These are phyloP conservation scores for Macrocystidia cucumis DNA, from an alignment of 1,284 basidiomycete genomes.

Conservation along the genomic window DNA sequence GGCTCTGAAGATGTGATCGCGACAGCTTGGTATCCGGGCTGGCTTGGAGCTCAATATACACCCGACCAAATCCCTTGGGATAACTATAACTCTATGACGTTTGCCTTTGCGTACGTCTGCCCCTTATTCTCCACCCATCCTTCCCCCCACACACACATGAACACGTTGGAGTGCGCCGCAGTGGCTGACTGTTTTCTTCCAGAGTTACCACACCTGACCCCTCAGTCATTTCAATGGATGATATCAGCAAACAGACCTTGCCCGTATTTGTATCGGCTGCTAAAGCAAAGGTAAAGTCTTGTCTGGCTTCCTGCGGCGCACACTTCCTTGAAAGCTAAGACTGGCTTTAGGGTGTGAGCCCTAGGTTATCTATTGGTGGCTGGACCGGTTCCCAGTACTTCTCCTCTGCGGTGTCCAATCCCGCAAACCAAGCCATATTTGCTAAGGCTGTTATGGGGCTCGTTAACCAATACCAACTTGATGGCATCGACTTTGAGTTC, in stretches of 20 bases:
- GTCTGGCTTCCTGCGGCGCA: not conserved
- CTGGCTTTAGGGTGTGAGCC: slow-evolving; percentile 52
- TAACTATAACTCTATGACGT: slow-evolving; percentile 43
- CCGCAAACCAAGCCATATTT: slow-evolving; percentile 57
- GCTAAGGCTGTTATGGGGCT: slow-evolving; percentile 59
- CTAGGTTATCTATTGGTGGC: slow-evolving; percentile 80
- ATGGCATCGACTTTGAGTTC: slow-evolving; percentile 89
- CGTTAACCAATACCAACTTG: slow-evolving; percentile 60
- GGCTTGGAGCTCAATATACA: slow-evolving; percentile 34
- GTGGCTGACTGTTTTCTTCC: not conserved
- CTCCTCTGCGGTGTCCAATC: slow-evolving; percentile 64
- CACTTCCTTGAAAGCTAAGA: slow-evolving; percentile 1
- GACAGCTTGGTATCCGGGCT: slow-evolving; percentile 52
- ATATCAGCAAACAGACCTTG: slow-evolving; percentile 34
- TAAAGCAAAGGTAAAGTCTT: slow-evolving; percentile 42
- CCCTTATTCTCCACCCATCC: not conserved
- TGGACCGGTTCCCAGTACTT: slow-evolving; percentile 80
- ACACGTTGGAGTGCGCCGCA: slow-evolving; percentile 7
- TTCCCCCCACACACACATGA: not conserved
- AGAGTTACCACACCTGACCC: slow-evolving; percentile 45
- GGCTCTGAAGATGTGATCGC: slow-evolving; percentile 27
- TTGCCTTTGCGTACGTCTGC: slow-evolving; percentile 48
- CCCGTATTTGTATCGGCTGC: slow-evolving; percentile 49
- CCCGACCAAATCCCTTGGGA: slow-evolving; percentile 36
- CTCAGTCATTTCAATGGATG: slow-evolving; percentile 30